Evolutionary conservation across 2,329 filamentous ascomycete species (phyloP).

Genomic region (Fusarium solani-melongenae): DNA sequence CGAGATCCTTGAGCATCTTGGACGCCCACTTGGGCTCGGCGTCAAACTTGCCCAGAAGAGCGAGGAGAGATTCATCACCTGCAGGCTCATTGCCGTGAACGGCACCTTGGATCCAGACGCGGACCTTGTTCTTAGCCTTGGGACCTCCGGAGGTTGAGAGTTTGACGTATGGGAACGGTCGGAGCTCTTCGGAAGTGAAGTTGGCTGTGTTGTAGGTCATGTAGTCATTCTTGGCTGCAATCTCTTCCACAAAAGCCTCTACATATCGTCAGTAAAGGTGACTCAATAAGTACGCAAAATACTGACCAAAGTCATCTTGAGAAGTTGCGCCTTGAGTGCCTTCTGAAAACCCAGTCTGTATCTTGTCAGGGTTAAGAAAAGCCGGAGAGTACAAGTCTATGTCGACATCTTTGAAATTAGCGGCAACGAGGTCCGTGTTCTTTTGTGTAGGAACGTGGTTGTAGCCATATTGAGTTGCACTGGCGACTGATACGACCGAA

Average conservation of each 20-base stretch:
- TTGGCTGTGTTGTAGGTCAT: slow-evolving; percentile 29
- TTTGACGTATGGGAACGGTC: slow-evolving; percentile 32
- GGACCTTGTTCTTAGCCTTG: slow-evolving; percentile 37
- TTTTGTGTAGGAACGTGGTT: slow-evolving; percentile 14
- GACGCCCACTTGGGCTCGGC: slow-evolving; percentile 44
- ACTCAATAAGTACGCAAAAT: rapidly evolving
- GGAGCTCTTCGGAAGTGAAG: slow-evolving; percentile 30
- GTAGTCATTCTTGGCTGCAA: slow-evolving; percentile 21
- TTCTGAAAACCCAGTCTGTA: slow-evolving; percentile 17
- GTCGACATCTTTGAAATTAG: slow-evolving; percentile 31
- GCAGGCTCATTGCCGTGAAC: slow-evolving; percentile 49
- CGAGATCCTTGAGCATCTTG: slow-evolving; percentile 41
- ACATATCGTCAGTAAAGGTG: background rate
- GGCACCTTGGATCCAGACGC: slow-evolving; percentile 47
- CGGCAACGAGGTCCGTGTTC: slow-evolving; percentile 17
- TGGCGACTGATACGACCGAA: slow-evolving; percentile 5
- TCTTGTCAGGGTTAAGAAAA: background rate
- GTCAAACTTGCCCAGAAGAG: slow-evolving; percentile 46
- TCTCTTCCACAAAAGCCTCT: slow-evolving; percentile 19
- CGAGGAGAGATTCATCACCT: slow-evolving; percentile 45
- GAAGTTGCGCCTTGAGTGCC: slow-evolving; percentile 33
- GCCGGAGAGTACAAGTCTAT: slow-evolving; percentile 22
- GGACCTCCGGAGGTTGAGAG: slow-evolving; percentile 6
- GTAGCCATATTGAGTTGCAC: slow-evolving; percentile 28
- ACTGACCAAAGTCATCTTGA: slow-evolving; percentile 23